Conservation (phyloP, 495 filamentous ascomycete genomes). For the Annulohypoxylon moriforme region DNA sequence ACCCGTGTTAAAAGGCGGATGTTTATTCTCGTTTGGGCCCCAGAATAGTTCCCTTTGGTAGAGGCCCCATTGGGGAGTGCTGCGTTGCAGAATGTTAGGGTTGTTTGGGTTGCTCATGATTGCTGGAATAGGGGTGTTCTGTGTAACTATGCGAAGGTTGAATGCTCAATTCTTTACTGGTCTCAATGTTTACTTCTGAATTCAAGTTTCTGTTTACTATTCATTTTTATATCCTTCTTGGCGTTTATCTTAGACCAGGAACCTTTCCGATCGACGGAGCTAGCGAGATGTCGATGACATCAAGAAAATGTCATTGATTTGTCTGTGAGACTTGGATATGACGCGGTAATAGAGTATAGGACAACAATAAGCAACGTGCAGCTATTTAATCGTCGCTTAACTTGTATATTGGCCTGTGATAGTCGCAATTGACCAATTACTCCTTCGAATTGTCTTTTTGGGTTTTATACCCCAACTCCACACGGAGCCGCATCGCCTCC, state of each 20-base stretch:
- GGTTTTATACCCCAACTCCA: constrained; percentile 5
- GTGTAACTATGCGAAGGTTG: neutral
- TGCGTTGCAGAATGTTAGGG: constrained; percentile 65
- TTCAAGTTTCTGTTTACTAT: neutral
- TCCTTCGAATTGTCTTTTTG: neutral
- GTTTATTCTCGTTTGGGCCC: constrained; percentile 66
- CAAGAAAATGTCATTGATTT: constrained; percentile 23
- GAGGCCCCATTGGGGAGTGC: constrained; percentile 69
- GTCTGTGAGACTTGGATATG: constrained; percentile 13
- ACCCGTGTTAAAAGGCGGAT: constrained; percentile 67
- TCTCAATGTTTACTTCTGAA: neutral
- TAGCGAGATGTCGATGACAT: constrained; percentile 29
- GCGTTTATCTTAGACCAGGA: neutral
- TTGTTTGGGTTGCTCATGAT: constrained; percentile 67
- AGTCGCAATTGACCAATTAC: constrained; percentile 19
- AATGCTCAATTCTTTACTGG: neutral
- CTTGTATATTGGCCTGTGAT: constrained; percentile 1
- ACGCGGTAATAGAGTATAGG: constrained; percentile 24
- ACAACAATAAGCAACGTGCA: constrained; percentile 29
- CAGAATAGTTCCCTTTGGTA: constrained; percentile 73
- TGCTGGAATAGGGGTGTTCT: neutral
- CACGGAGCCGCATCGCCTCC: constrained; percentile 10
- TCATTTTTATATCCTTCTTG: neutral
- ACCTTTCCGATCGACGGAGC: constrained; percentile 19
- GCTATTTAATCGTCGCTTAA: neutral